These are phyloP conservation scores for Periconia macrospinosa DNA, from an alignment of 2,329 filamentous ascomycete species.

Conservation along the genomic window DNA sequence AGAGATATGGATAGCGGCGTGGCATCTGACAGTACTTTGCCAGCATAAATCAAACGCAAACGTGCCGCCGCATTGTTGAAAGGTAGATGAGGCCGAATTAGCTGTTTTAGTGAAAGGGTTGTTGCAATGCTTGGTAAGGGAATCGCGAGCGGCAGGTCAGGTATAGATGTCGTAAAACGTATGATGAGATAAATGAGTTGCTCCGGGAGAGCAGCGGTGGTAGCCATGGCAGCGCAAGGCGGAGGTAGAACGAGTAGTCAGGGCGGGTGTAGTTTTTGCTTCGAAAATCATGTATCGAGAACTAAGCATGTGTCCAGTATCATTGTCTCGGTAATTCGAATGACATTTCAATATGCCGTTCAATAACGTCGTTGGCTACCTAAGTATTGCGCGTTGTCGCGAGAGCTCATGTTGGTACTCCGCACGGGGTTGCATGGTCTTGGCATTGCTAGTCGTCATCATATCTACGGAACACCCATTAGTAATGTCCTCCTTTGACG, in stretches of 20 bases:
- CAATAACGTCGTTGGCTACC: background rate
- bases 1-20: slow-evolving; percentile 70
- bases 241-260: background rate
- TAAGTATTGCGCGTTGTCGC: background rate
- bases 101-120: slow-evolving; percentile 76
- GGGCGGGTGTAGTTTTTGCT: background rate
- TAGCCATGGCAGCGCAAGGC: slow-evolving; percentile 26
- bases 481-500: too few species aligned
- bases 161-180: slow-evolving; percentile 83
- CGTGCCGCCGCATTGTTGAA: slow-evolving; percentile 65
- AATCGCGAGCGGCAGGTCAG: slow-evolving; percentile 81
- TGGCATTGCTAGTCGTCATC: background rate
- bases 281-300: background rate
- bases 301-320: background rate
- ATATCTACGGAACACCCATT: background rate
- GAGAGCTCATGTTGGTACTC: background rate
- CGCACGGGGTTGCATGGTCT: background rate
- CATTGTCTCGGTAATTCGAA: background rate
- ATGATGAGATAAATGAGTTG: slow-evolving; percentile 73
- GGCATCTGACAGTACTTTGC: slow-evolving; percentile 78
- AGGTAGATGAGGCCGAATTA: slow-evolving; percentile 74
- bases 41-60: slow-evolving; percentile 86
- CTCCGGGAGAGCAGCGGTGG: slow-evolving; percentile 33
- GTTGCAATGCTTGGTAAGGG: slow-evolving; percentile 68
- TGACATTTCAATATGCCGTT: background rate